phyloP scores from a whole-genome alignment of 371 early-diverging fungal genomes.

The Zychaea mexicana region DNA sequence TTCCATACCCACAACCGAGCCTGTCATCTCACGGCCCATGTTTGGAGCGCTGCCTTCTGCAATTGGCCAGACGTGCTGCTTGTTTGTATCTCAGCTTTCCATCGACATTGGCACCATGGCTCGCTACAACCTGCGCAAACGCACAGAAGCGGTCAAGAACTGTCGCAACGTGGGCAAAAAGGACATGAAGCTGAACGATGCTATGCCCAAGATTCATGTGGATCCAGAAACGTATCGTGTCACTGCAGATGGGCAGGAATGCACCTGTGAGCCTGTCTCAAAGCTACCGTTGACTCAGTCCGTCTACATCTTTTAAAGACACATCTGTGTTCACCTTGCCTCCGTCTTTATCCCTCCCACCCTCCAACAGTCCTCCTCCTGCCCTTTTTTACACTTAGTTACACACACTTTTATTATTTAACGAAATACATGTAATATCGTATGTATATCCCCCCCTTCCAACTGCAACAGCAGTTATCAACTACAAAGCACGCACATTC shows the following conservation, averaged over 20 bases:
- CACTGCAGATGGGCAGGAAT: slow-evolving; percentile 71
- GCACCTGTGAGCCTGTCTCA: slow-evolving; percentile 72
- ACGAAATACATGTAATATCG: no score
- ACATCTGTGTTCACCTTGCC: no score
- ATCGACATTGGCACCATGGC: slow-evolving; percentile 56
- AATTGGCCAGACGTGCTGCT: slow-evolving; percentile 57
- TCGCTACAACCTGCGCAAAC: slow-evolving; percentile 69
- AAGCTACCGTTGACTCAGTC: slow-evolving; percentile 76
- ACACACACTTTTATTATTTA: no score
- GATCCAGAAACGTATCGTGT: slow-evolving; percentile 93
- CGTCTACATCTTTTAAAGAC: slow-evolving; percentile 73
- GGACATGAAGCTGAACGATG: slow-evolving; percentile 86
- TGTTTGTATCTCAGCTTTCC: slow-evolving; percentile 83
- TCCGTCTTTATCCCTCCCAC: not conserved
- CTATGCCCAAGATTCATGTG: slow-evolving; percentile 74
- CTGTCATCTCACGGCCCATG: slow-evolving; percentile 82
- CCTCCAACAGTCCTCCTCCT: no score
- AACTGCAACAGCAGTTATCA: no score
- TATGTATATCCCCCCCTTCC: no score
- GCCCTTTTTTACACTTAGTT: no score
- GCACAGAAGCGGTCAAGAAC: slow-evolving; percentile 70
- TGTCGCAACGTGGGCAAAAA: slow-evolving; percentile 78
- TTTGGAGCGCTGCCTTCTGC: slow-evolving; percentile 71
- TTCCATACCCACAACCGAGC: slow-evolving; percentile 80
- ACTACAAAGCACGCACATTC: no score